Percentiles rank a stretch among this genome's conserved stretches.
phyloP scores from a whole-genome alignment of 306 rosid genomes.

The Begonia peltatifolia region DNA sequence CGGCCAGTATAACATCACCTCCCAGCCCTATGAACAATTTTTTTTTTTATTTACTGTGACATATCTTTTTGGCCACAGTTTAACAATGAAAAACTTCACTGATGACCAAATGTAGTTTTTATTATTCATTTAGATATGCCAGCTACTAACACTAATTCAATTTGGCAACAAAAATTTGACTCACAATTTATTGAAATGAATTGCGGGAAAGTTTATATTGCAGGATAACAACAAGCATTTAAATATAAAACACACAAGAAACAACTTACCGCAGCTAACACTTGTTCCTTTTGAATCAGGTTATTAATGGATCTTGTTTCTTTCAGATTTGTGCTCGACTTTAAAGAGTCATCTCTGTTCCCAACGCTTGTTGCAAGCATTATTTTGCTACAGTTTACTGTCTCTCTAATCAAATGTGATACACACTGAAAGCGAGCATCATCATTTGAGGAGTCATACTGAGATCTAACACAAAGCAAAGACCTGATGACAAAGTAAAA shows the following conservation, averaged over 20 bases:
- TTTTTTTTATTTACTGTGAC: too few relatives aligned
- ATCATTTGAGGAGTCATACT: constrained; percentile 66
- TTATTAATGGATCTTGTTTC: constrained; percentile 68
- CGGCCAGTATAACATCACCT: too few relatives aligned
- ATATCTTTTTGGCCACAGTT: too few relatives aligned
- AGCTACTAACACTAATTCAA: too few relatives aligned
- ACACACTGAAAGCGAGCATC: constrained; percentile 90
- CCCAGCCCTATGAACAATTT: too few relatives aligned
- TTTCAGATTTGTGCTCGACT: constrained; percentile 31
- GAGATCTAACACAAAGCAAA: constrained; percentile 77
- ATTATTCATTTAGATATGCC: too few relatives aligned
- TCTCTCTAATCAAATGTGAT: constrained; percentile 83
- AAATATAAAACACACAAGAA: constrained; percentile 2
- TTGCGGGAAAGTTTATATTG: too few relatives aligned
- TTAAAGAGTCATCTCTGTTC: constrained; percentile 52
- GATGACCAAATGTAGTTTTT: too few relatives aligned
- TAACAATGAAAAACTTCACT: too few relatives aligned
- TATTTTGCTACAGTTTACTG: constrained; percentile 68
- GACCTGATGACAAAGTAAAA: constrained; percentile 48
- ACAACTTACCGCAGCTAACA: constrained; percentile 69
- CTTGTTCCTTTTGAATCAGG: constrained; percentile 86
- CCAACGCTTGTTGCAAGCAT: constrained; percentile 74
- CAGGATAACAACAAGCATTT: neutral
- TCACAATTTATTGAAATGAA: too few relatives aligned
- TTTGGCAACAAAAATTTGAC: too few relatives aligned